phyloP scores from a whole-genome alignment of 1,139 yeast species.

The Pneumocystis jirovecii region DNA sequence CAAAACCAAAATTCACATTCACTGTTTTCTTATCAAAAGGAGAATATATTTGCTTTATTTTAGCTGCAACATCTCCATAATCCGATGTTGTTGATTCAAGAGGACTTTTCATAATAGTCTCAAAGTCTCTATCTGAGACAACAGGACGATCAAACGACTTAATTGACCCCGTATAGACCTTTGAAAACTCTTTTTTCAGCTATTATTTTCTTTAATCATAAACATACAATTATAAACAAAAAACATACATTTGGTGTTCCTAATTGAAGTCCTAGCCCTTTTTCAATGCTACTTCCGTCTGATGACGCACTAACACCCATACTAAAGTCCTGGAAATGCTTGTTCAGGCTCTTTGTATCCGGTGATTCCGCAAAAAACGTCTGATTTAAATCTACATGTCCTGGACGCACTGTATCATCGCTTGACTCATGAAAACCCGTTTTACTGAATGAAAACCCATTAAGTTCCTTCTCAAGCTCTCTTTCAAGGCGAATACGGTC shows the following conservation, averaged over 20 bases:
- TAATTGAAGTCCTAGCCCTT: neutral
- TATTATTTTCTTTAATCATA: neutral
- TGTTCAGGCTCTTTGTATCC: neutral
- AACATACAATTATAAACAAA: neutral
- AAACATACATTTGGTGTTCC: neutral
- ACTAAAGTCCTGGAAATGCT: constrained; percentile 1
- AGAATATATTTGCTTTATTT: neutral
- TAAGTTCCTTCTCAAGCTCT: constrained; percentile 1
- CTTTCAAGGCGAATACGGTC: neutral
- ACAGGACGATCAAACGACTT: neutral
- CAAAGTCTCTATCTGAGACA: neutral
- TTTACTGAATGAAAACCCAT: neutral
- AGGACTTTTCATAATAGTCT: neutral
- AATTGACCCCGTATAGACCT: neutral
- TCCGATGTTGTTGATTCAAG: neutral
- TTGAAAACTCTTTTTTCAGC: neutral
- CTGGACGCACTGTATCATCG: neutral
- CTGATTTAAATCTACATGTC: neutral
- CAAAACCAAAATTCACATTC: neutral
- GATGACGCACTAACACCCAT: neutral
- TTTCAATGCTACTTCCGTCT: neutral
- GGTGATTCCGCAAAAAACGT: neutral
- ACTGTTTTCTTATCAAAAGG: neutral
- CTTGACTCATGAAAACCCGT: neutral
- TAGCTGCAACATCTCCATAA: neutral